phyloP scores from a whole-genome alignment of 2,329 filamentous ascomycete genomes.

The Tolypocladium guangdongense region DNA sequence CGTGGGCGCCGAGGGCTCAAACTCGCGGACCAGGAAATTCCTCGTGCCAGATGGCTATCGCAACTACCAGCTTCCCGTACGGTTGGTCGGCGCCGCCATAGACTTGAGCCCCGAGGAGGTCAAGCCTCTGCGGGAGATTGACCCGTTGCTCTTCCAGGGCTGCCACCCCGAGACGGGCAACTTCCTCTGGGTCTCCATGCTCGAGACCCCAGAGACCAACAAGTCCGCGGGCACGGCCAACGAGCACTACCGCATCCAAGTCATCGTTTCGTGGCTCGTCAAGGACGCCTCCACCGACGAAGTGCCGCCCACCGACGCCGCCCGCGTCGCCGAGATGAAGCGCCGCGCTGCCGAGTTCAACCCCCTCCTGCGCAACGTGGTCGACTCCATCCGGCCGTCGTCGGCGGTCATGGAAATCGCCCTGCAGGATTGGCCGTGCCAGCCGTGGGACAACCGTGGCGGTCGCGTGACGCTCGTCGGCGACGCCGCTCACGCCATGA shows the following conservation, averaged over 20 bases:
- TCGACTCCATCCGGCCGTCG: slow-evolving; percentile 32
- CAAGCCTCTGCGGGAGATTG: slow-evolving; percentile 31
- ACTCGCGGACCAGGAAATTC: slow-evolving; percentile 23
- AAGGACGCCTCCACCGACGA: slow-evolving; percentile 19
- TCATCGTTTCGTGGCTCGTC: slow-evolving; percentile 35
- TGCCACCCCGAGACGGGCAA: slow-evolving; percentile 37
- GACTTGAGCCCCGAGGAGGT: slow-evolving; percentile 25
- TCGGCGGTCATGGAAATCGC: slow-evolving; percentile 23
- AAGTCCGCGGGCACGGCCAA: slow-evolving; percentile 18
- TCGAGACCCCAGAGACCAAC: slow-evolving; percentile 28
- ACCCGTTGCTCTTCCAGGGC: slow-evolving; percentile 44
- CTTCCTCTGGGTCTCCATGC: slow-evolving; percentile 38
- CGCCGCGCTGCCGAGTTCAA: slow-evolving; percentile 18
- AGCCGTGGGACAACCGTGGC: slow-evolving; percentile 28
- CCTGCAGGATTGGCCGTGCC: slow-evolving; percentile 24
- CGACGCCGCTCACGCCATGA: slow-evolving; percentile 49
- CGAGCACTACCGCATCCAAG: slow-evolving; percentile 29
- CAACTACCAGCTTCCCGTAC: slow-evolving; percentile 23
- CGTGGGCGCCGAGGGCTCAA: slow-evolving; percentile 29
- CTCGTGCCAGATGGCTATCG: slow-evolving; percentile 19
- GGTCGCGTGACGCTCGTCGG: slow-evolving; percentile 38
- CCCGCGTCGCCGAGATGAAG: slow-evolving; percentile 29
- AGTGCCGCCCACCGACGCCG: slow-evolving; percentile 19
- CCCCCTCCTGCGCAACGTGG: slow-evolving; percentile 27
- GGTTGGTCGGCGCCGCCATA: slow-evolving; percentile 25